Evolutionary conservation across 352 stramenopile genomes (phyloP).

Genomic region (Globisporangium canariense): DNA sequence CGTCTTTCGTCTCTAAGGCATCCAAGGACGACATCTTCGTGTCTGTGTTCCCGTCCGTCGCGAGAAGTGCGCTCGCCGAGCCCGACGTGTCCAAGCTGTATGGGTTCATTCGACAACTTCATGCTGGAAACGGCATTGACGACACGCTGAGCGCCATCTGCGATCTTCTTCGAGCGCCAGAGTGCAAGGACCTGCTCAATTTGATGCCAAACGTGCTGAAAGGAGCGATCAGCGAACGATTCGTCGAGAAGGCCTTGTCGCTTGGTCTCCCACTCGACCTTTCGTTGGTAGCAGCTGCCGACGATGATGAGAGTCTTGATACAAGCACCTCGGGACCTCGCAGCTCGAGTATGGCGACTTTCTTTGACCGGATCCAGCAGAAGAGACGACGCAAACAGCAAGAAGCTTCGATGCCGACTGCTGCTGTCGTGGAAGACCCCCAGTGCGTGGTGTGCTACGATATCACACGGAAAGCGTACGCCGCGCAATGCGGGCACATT

Average conservation of each 20-base stretch:
- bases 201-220: conserved; percentile 68
- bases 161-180: conserved; percentile 36
- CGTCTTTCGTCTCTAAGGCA: background rate
- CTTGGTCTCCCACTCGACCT: conserved; percentile 33
- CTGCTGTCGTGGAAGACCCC: conserved; percentile 63
- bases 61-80: conserved; percentile 45
- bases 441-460: conserved; percentile 87
- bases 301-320: background rate
- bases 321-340: background rate
- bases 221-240: conserved; percentile 34
- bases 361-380: conserved; percentile 70
- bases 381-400: conserved; percentile 52
- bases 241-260: conserved; percentile 37
- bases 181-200: conserved; percentile 48
- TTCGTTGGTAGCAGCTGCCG: background rate
- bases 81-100: conserved; percentile 55
- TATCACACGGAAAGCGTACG: conserved; percentile 71
- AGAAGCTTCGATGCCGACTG: conserved; percentile 24
- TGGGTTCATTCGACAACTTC: conserved; percentile 53
- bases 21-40: conserved; percentile 23
- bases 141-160: conserved; percentile 42
- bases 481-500: conserved; percentile 78
- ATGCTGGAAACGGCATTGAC: conserved; percentile 39
- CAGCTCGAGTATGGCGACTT: conserved; percentile 32
- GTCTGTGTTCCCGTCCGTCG: conserved; percentile 46